A percentile compares a stretch with the other conserved stretches of the same genome.
Conservation (phyloP, 2,329 filamentous ascomycete species). For the Aspergillus sp. region DNA sequence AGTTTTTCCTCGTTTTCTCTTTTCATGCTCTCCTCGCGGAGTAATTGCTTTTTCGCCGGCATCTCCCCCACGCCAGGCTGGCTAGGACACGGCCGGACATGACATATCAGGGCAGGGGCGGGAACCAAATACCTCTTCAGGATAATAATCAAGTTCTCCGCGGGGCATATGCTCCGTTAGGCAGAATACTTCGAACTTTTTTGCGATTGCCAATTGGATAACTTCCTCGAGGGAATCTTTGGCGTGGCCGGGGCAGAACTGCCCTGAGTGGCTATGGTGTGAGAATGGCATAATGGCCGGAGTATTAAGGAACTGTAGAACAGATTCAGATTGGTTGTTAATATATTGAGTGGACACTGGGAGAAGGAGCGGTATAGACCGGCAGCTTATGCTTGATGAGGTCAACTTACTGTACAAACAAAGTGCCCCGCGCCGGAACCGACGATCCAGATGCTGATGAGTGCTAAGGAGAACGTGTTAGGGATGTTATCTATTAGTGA, state of each 20-base stretch:
- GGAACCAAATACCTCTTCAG: constrained; percentile 68
- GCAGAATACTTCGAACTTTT: constrained; percentile 79
- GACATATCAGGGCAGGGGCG: not conserved
- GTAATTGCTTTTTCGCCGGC: not conserved
- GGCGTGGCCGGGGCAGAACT: constrained; percentile 92
- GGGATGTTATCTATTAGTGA: not conserved
- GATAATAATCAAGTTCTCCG: constrained; percentile 77
- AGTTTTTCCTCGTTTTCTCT: not conserved
- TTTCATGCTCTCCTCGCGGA: not conserved
- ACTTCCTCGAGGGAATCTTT: constrained; percentile 81
- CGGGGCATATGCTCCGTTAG: constrained; percentile 96
- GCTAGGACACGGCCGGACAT: not conserved
- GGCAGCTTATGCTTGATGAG: not conserved
- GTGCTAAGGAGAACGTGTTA: not conserved
- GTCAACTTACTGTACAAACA: not conserved
- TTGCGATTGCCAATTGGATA: constrained; percentile 72
- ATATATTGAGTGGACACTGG: not conserved
- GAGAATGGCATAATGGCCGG: constrained; percentile 77
- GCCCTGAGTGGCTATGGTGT: constrained; percentile 95
- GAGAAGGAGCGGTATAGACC: constrained; percentile 1
- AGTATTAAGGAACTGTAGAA: not conserved
- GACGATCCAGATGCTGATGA: not conserved
- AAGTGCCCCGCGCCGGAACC: constrained; percentile 1
- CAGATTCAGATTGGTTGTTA: not conserved
- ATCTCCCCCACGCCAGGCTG: not conserved